Evolutionary conservation across 2,329 filamentous ascomycete genomes (phyloP).

Genomic region (Aspergillus luchuensis): DNA sequence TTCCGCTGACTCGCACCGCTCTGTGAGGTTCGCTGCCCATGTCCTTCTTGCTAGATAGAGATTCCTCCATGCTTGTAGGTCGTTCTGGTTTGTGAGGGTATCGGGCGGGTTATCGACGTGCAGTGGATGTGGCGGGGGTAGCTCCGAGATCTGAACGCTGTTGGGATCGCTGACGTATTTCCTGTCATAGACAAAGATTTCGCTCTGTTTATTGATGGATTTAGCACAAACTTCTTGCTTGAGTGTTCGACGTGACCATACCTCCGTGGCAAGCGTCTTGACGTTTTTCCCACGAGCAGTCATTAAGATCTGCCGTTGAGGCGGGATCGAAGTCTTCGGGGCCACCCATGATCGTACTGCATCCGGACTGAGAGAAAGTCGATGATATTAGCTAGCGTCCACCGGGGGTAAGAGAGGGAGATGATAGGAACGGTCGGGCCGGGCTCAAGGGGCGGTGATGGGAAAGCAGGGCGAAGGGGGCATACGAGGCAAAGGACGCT

Average conservation of each 20-base stretch:
- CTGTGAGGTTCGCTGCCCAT: conserved; percentile 74
- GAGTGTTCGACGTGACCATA: conserved; percentile 41
- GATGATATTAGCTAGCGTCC: conserved; percentile 17
- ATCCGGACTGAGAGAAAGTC: conserved; percentile 65
- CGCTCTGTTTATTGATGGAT: conserved; percentile 57
- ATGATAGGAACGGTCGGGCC: conserved; percentile 9
- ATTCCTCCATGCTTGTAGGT: conserved; percentile 83
- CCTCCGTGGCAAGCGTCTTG: conserved; percentile 79
- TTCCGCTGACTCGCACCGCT: conserved; percentile 69
- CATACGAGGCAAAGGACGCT: conserved; percentile 72
- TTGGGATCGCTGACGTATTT: conserved; percentile 59
- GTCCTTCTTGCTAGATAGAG: conserved; percentile 77
- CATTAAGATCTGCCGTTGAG: conserved; percentile 81
- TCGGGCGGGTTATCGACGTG: conserved; percentile 70
- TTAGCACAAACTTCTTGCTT: not conserved
- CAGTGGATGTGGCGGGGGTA: conserved; percentile 60
- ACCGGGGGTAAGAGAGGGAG: not conserved
- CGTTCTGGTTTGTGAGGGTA: conserved; percentile 74
- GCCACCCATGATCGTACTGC: conserved; percentile 81
- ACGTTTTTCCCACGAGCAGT: conserved; percentile 82
- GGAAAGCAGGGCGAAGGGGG: conserved; percentile 20
- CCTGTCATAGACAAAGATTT: conserved; percentile 91
- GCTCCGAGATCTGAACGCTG: conserved; percentile 53
- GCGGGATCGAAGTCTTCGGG: conserved; percentile 70
- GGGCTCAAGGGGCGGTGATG: conserved; percentile 5